These are phyloP conservation scores for Saturnispora dispora DNA, from an alignment of 805 yeast species.

Conservation along the genomic window DNA sequence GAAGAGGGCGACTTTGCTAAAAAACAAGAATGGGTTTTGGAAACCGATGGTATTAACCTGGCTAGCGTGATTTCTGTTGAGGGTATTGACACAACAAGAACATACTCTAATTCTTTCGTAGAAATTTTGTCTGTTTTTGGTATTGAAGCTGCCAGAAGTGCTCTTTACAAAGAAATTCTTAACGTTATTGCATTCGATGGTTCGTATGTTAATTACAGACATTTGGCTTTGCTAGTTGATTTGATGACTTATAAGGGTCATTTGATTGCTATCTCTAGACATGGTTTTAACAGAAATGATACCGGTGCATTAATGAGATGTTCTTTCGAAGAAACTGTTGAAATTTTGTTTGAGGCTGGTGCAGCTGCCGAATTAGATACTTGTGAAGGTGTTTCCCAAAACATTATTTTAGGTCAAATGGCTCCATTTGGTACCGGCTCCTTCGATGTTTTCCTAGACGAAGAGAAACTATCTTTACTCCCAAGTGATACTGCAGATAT, in stretches of 20 bases:
- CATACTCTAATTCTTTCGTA: constrained; percentile 93
- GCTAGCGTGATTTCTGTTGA: constrained; percentile 92
- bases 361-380: constrained; percentile 97
- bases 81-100: constrained; percentile 86
- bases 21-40: constrained; percentile 95
- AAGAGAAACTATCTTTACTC: constrained; percentile 62
- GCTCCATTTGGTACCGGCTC: constrained; percentile 99
- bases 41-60: constrained; percentile 96
- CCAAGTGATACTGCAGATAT: constrained; percentile 40
- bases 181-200: constrained; percentile 99
- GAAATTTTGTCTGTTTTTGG: constrained; percentile 93
- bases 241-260: constrained; percentile 98
- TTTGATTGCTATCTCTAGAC: constrained; percentile 97
- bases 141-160: constrained; percentile 96
- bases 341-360: constrained; percentile 94
- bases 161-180: constrained; percentile 86
- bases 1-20: constrained; percentile 80
- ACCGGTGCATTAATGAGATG: constrained; percentile 99
- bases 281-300: constrained; percentile 96
- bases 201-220: constrained; percentile 97
- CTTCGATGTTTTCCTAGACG: constrained; percentile 92
- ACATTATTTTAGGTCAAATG: constrained; percentile 94
- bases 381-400: constrained; percentile 97
- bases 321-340: constrained; percentile 98
- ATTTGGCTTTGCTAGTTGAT: constrained; percentile 94